phyloP scores from a whole-genome alignment of 371 early-diverging fungal species.

The Mortierella sp. region DNA sequence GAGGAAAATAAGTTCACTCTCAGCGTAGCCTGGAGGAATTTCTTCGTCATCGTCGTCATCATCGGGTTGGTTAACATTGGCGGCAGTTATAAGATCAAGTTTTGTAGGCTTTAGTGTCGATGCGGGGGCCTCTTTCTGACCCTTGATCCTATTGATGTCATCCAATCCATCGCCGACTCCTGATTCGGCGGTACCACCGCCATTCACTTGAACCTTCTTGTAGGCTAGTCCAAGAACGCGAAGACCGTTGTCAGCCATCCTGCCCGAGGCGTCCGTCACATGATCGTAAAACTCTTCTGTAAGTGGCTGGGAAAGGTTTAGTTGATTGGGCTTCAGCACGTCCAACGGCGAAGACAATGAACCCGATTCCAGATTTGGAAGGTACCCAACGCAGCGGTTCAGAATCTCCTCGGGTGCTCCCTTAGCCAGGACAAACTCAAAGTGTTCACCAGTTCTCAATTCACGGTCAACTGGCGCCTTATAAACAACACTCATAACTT shows the following conservation, averaged over 20 bases:
- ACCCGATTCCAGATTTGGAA: slow-evolving; percentile 49
- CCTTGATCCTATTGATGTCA: slow-evolving; percentile 57
- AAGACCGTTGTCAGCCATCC: slow-evolving; percentile 88
- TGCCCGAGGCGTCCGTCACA: slow-evolving; percentile 75
- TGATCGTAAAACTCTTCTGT: slow-evolving; percentile 71
- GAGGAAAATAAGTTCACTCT: slow-evolving; percentile 64
- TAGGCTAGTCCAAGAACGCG: slow-evolving; percentile 82
- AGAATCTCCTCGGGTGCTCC: slow-evolving; percentile 93
- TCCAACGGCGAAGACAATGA: slow-evolving; percentile 27
- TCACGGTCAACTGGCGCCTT: slow-evolving; percentile 19
- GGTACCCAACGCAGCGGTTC: slow-evolving; percentile 70
- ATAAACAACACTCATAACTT: slow-evolving; percentile 88
- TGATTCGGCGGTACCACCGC: slow-evolving; percentile 48
- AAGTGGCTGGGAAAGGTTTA: slow-evolving; percentile 56
- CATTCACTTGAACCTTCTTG: slow-evolving; percentile 56
- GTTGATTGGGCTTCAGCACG: slow-evolving; percentile 21
- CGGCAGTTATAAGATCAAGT: slow-evolving; percentile 32
- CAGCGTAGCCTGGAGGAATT: slow-evolving; percentile 61
- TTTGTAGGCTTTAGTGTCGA: slow-evolving; percentile 35
- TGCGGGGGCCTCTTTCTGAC: slow-evolving; percentile 37
- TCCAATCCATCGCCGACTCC: slow-evolving; percentile 60
- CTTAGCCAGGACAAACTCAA: slow-evolving; percentile 77
- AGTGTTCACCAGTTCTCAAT: slow-evolving; percentile 12
- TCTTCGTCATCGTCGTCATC: slow-evolving; percentile 62
- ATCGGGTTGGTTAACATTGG: slow-evolving; percentile 29